Evolutionary conservation across 352 stramenopile genomes (phyloP).

Genomic region (Phytophthora fragariaefolia): DNA sequence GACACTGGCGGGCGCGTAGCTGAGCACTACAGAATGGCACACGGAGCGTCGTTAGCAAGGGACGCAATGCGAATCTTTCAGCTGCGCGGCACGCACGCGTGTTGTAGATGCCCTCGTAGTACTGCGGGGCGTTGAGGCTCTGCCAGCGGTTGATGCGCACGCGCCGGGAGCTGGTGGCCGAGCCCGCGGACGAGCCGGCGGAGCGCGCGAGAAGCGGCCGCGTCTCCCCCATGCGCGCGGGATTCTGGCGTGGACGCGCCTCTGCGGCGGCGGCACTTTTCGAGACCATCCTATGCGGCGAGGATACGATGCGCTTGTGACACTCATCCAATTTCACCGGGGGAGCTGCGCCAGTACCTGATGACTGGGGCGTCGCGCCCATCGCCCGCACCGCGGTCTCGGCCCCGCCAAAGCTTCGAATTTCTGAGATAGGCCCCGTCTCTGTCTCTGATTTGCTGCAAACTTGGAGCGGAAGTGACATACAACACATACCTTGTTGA

Average conservation of each 20-base stretch:
- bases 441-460: constrained; percentile 5
- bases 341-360: too few species aligned
- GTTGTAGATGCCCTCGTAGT: constrained; percentile 44
- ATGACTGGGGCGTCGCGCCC: background rate
- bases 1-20: constrained; percentile 54
- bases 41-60: constrained; percentile 13
- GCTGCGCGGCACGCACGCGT: constrained; percentile 28
- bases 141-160: constrained; percentile 37
- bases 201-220: constrained; percentile 37
- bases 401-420: constrained; percentile 21
- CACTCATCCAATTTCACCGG: constrained; percentile 25
- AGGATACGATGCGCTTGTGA: constrained; percentile 14
- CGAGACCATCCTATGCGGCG: too few species aligned
- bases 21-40: constrained; percentile 24
- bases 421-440: constrained; percentile 23
- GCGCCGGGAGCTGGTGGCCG: constrained; percentile 33
- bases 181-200: constrained; percentile 32
- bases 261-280: constrained; percentile 8
- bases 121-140: constrained; percentile 41
- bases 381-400: background rate
- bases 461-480: background rate
- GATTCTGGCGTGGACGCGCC: too few species aligned
- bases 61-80: too few species aligned
- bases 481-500: background rate
- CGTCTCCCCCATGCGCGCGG: too few species aligned